phyloP scores from a whole-genome alignment of 305 asterid genomes.

The Andrographis paniculata region DNA sequence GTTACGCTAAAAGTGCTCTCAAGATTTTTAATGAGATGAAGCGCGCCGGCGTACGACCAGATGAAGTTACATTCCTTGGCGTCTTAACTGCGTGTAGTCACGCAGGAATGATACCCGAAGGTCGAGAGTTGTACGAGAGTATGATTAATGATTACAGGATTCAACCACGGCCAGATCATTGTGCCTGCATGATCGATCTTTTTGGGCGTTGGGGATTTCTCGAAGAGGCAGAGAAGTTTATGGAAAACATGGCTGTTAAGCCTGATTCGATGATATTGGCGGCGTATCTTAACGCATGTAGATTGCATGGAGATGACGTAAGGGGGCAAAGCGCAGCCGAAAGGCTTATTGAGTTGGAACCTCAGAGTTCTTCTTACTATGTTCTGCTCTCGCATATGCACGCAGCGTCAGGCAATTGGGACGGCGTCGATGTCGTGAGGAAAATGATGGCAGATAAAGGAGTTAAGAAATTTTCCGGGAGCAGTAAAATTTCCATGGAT shows the following conservation, averaged over 20 bases:
- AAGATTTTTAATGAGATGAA: constrained; percentile 63
- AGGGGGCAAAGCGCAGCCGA: constrained; percentile 71
- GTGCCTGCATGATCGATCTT: constrained; percentile 87
- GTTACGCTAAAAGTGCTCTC: constrained; percentile 57
- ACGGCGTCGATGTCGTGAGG: constrained; percentile 52
- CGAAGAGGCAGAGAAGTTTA: constrained; percentile 65
- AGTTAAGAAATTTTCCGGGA: constrained; percentile 54
- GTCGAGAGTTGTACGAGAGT: no score
- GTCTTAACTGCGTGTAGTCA: constrained; percentile 87
- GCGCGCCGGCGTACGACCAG: constrained; percentile 39
- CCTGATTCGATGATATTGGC: constrained; percentile 77
- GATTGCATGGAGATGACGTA: constrained; percentile 65
- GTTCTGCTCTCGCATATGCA: constrained; percentile 73
- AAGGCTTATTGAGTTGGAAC: constrained; percentile 67
- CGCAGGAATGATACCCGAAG: constrained; percentile 71
- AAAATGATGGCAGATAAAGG: constrained; percentile 56
- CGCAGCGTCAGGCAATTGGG: constrained; percentile 85
- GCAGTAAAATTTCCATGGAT: constrained; percentile 56
- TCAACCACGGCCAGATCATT: constrained; percentile 59
- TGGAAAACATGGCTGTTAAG: constrained; percentile 40
- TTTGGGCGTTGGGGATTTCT: constrained; percentile 86
- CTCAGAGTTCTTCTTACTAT: constrained; percentile 58
- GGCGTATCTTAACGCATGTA: constrained; percentile 69
- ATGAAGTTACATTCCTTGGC: constrained; percentile 81
- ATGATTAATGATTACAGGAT: no score